A percentile compares a stretch with the other conserved stretches of the same genome.
phyloP scores from a whole-genome alignment of 176 grass and related monocot genomes.

The Oryza meyeriana region DNA sequence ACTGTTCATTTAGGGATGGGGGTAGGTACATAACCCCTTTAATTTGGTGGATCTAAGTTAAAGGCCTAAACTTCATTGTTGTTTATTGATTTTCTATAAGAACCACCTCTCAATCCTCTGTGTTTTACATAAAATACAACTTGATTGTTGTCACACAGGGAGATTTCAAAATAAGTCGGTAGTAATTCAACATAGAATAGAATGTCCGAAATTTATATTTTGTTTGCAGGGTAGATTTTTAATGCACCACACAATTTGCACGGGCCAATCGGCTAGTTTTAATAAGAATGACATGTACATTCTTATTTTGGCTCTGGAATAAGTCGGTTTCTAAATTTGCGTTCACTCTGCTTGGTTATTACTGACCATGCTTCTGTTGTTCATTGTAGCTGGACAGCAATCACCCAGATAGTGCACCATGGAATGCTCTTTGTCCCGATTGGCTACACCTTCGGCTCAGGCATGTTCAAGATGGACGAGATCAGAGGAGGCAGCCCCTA shows the following conservation, averaged over 20 bases:
- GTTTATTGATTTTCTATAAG: background rate
- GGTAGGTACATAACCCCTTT: background rate
- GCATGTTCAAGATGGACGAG: constrained; percentile 79
- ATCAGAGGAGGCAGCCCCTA: constrained; percentile 86
- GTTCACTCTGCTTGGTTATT: background rate
- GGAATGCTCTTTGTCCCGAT: constrained; percentile 88
- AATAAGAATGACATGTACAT: background rate
- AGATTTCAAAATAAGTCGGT: background rate
- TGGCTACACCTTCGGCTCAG: constrained; percentile 76
- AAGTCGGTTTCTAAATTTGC: too few species aligned
- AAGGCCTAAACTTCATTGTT: background rate
- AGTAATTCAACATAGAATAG: background rate
- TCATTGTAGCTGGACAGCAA: constrained; percentile 72
- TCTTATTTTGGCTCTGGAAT: constrained; percentile 8
- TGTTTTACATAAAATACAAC: too few species aligned
- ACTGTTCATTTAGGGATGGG: background rate
- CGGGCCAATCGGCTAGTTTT: background rate
- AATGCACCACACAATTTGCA: background rate
- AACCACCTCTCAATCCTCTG: background rate
- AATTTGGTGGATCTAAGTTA: background rate
- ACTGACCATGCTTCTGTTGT: constrained; percentile 15
- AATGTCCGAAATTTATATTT: background rate
- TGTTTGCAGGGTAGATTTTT: background rate
- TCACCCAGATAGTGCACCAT: constrained; percentile 83
- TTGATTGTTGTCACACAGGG: background rate